Conservation (phyloP, 129 eudicot genomes). For the Escallonia herrerae region DNA sequence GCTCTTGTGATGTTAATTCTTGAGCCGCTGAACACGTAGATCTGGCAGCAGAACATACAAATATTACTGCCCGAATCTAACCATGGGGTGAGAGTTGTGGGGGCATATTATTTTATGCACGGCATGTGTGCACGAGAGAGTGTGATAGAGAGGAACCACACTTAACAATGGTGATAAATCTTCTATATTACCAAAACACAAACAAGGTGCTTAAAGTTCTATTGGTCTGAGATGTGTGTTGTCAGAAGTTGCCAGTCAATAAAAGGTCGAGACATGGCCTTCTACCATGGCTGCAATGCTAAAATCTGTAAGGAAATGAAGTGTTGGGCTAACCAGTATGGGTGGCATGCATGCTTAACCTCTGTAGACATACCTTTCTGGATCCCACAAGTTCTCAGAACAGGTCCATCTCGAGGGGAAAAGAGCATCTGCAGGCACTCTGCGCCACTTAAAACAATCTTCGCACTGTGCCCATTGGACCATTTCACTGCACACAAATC, state of each 20-base stretch:
- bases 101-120: too few relatives aligned
- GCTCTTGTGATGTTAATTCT: constrained; percentile 41
- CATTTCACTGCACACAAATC: constrained; percentile 19
- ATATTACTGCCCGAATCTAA: not conserved
- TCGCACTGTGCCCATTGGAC: constrained; percentile 58
- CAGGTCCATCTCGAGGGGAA: constrained; percentile 55
- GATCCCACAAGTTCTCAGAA: constrained; percentile 42
- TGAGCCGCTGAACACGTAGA: constrained; percentile 39
- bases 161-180: not conserved
- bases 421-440: constrained; percentile 36
- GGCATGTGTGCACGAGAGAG: not conserved
- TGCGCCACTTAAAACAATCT: constrained; percentile 64
- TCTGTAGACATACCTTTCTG: constrained; percentile 24
- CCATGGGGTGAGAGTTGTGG: too few relatives aligned
- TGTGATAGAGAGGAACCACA: not conserved
- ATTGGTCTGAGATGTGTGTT: too few relatives aligned
- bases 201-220: too few relatives aligned
- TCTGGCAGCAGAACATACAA: constrained; percentile 22
- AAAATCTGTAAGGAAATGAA: too few relatives aligned
- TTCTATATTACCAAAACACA: not conserved
- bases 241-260: too few relatives aligned
- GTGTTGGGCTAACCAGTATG: too few relatives aligned
- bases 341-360: too few relatives aligned
- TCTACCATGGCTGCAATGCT: too few relatives aligned
- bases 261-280: too few relatives aligned